phyloP scores from a whole-genome alignment of 345 rosid species.

The Cardiospermum halicacabum region DNA sequence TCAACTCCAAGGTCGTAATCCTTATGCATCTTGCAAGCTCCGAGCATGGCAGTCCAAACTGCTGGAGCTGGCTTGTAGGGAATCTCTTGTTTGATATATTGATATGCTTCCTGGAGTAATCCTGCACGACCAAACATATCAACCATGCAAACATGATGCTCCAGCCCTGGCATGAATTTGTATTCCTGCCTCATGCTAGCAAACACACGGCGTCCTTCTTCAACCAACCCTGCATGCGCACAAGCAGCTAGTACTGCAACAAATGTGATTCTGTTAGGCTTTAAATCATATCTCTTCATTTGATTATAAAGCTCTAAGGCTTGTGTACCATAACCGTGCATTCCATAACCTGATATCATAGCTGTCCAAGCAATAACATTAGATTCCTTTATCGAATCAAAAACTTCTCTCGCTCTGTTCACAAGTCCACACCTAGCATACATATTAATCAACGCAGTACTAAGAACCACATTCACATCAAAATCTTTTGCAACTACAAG shows the following conservation, averaged over 20 bases:
- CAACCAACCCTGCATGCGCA: constrained; percentile 73
- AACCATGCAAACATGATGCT: constrained; percentile 77
- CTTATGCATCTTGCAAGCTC: constrained; percentile 94
- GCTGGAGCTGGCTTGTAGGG: constrained; percentile 53
- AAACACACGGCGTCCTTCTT: constrained; percentile 44
- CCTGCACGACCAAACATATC: constrained; percentile 93
- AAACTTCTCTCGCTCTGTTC: constrained; percentile 51
- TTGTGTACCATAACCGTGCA: constrained; percentile 61
- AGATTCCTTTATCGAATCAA: constrained; percentile 53
- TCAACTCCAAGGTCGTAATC: constrained; percentile 63
- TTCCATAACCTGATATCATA: constrained; percentile 82
- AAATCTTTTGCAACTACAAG: constrained; percentile 28
- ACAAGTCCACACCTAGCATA: constrained; percentile 75
- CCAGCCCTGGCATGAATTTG: constrained; percentile 49
- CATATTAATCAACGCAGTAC: constrained; percentile 77
- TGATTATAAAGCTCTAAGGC: constrained; percentile 48
- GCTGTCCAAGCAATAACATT: constrained; percentile 88
- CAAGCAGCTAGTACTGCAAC: constrained; percentile 78
- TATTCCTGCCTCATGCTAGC: constrained; percentile 49
- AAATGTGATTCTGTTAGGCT: constrained; percentile 67
- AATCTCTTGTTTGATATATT: constrained; percentile 38
- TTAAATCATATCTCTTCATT: constrained; percentile 40
- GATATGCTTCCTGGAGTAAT: constrained; percentile 53
- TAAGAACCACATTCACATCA: constrained; percentile 58
- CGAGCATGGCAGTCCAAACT: constrained; percentile 90